These are phyloP conservation scores for Apiospora phragmitis DNA, from an alignment of 2,329 filamentous ascomycete species.

Conservation along the genomic window DNA sequence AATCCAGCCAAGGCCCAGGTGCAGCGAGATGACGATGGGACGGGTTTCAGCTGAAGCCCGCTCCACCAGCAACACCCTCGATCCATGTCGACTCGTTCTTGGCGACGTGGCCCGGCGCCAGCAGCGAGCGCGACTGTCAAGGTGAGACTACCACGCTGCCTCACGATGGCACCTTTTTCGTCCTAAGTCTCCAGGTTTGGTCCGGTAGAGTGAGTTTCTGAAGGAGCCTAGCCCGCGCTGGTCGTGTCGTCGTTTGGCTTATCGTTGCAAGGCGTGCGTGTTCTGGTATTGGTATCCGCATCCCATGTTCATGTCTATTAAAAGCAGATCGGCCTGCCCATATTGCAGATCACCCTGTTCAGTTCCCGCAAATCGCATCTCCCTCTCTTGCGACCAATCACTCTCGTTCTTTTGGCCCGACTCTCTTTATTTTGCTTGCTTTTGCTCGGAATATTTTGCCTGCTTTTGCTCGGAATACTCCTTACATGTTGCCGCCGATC, in stretches of 20 bases:
- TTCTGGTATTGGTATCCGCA: neutral
- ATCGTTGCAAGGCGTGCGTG: neutral
- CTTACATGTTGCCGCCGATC: neutral
- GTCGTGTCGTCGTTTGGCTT: neutral
- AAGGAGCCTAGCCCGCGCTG: neutral
- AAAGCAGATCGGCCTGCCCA: slow-evolving; percentile 2
- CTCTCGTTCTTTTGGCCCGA: slow-evolving; percentile 7
- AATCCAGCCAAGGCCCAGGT: neutral
- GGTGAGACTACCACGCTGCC: slow-evolving; percentile 3
- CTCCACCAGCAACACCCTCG: neutral
- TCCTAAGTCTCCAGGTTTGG: neutral
- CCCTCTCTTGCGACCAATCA: slow-evolving; percentile 7
- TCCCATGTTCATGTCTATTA: neutral
- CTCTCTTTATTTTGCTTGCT: slow-evolving; percentile 6
- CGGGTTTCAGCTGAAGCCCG: slow-evolving; percentile 4
- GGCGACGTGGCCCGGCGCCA: neutral
- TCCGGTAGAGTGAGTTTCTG: slow-evolving; percentile 3
- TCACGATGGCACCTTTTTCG: neutral
- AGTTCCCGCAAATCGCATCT: slow-evolving; percentile 8
- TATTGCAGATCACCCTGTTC: slow-evolving; percentile 5
- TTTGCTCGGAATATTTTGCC: slow-evolving; percentile 2
- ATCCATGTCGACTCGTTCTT: neutral
- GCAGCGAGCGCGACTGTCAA: neutral
- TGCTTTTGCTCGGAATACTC: neutral
- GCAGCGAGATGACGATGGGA: neutral